Base-by-base conservation (phyloP, 2,329 filamentous ascomycete genomes). In the Cladosporium colombiae region DNA sequence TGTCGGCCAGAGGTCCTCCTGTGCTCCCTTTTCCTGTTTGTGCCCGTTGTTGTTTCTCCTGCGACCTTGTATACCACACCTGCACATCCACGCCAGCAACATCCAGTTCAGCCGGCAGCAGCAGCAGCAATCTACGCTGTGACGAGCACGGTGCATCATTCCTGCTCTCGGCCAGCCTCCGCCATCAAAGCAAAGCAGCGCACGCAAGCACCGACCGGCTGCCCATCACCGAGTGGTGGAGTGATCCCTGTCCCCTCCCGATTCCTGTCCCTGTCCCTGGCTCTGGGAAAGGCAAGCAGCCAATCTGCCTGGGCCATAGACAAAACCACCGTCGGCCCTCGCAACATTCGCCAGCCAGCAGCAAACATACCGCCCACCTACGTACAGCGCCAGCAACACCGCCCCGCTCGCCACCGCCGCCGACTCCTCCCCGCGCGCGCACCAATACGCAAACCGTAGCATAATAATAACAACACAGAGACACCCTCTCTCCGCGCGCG, bases 1-100 rank as follows among this genome's bases (percentile, higher is more conserved):
- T 14, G 16, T 35, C 33, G 3, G 33, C 33, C 33, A 35, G 33
- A 35, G 33, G 33, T 14, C 21, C 40, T 21, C n/a, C 3, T 8
- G n/a, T 46, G 37, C 52, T 55, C 27, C n/a, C n/a, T 33, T n/a
- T 31, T 53, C 59, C 31, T 62, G 59, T 62, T 62, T 46, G 46
- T 53, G 59, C n/a, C 59, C 53, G 59, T 23, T 5, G 16, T 31
- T 21, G 31, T 16, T 31, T 14, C n/a, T 25, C 25, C 29, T 23
- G 16, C 16, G 16, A 27, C 23, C 6, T 27, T 33, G 52, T 21
- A 33, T 33, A 33, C 52, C 52, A 21, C 18, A 37, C 13, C 5
- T 16, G 13, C n/a, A 46, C 33, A 35, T 10, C n/a, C 37, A 37
- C 35, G 37, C 18, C 37, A 21, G 40, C 40, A 3, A 46, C 37